Conservation (phyloP, 805 yeast genomes). For the Dipodascus geniculatus region DNA sequence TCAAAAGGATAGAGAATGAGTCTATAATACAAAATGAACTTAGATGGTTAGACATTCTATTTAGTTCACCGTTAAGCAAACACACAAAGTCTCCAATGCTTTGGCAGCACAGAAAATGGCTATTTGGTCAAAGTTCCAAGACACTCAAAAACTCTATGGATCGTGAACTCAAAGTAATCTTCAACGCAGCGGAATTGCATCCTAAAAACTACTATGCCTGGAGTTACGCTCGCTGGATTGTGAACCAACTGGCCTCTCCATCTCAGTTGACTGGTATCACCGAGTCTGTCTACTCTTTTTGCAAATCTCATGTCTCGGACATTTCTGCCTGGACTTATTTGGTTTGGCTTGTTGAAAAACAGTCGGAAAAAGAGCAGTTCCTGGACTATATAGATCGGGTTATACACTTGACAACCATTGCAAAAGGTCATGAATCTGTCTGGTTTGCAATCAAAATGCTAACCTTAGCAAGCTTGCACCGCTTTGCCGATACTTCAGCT, state of each 20-base stretch:
- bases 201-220: conserved; percentile 40
- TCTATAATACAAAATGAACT: conserved; percentile 16
- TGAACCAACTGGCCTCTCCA: conserved; percentile 2
- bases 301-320: conserved; percentile 20
- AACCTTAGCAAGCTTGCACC: neutral
- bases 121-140: neutral
- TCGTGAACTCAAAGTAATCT: conserved; percentile 14
- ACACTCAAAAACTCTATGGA: neutral
- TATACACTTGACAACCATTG: conserved; percentile 3
- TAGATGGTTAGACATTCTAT: conserved; percentile 17
- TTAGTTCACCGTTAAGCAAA: conserved; percentile 24
- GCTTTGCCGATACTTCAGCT: neutral
- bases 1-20: neutral
- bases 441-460: conserved; percentile 10
- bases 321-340: conserved; percentile 25
- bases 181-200: conserved; percentile 30
- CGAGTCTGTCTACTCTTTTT: conserved; percentile 10
- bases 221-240: conserved; percentile 27
- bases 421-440: conserved; percentile 16
- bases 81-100: conserved; percentile 30
- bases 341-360: conserved; percentile 6
- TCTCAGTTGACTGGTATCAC: conserved; percentile 11
- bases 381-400: conserved; percentile 1
- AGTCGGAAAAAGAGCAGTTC: neutral
- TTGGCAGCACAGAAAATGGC: conserved; percentile 29